A percentile compares a stretch with the other conserved stretches of the same genome.
phyloP scores from a whole-genome alignment of 2,329 filamentous ascomycete species.

The Alternaria triticimaculans region DNA sequence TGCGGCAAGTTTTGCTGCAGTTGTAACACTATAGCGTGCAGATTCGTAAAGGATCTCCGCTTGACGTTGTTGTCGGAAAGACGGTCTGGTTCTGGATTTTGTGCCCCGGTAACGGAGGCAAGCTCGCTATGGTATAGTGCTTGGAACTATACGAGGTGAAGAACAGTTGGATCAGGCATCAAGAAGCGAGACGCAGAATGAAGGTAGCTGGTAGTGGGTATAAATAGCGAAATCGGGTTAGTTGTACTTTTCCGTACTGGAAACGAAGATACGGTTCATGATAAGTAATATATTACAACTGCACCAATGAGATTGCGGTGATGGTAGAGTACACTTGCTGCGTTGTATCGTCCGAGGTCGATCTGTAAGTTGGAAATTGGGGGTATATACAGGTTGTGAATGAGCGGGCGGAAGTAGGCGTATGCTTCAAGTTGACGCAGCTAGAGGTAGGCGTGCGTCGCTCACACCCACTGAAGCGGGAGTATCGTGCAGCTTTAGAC shows the following conservation, averaged over 20 bases:
- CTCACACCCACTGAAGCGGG: background rate
- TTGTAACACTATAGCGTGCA: background rate
- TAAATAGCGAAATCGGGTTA: background rate
- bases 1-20: background rate
- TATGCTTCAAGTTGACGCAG: background rate
- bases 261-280: slow-evolving; percentile 2
- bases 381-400: slow-evolving; percentile 11
- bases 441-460: background rate
- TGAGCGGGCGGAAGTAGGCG: background rate
- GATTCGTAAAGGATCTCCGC: background rate
- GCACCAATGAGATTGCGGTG: slow-evolving; percentile 10
- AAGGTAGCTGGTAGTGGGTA: background rate
- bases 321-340: background rate
- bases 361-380: background rate
- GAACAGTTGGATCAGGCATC: background rate
- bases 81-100: background rate
- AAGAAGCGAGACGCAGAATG: background rate
- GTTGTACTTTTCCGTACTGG: background rate
- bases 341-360: background rate
- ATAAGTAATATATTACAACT: background rate
- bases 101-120: background rate
- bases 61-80: background rate
- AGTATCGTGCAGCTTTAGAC: slow-evolving; percentile 3
- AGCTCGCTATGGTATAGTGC: background rate
- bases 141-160: background rate